Evolutionary conservation across 1,139 yeast species (phyloP).

Genomic region (Suhomyces panamericanus): DNA sequence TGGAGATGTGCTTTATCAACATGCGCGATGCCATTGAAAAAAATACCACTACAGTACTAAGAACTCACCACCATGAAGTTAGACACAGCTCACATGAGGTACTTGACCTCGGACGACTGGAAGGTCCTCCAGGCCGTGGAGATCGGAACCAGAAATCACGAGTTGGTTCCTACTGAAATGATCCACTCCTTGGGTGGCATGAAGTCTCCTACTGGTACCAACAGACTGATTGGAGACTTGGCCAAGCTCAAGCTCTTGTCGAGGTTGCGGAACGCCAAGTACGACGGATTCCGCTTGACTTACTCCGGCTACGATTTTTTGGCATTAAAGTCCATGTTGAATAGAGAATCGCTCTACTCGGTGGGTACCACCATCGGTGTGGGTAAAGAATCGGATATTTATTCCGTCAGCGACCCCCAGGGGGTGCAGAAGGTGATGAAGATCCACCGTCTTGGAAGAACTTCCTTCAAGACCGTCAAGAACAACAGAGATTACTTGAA

Average conservation of each 20-base stretch:
- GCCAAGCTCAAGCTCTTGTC: conserved; percentile 83
- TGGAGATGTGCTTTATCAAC: background rate
- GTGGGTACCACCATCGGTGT: conserved; percentile 92
- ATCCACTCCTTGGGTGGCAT: conserved; percentile 80
- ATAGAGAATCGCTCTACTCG: conserved; percentile 70
- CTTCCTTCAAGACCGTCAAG: conserved; percentile 88
- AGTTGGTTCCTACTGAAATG: conserved; percentile 86
- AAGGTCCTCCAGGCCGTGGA: conserved; percentile 87
- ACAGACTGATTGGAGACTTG: conserved; percentile 75
- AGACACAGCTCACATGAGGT: conserved; percentile 91
- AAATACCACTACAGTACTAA: background rate
- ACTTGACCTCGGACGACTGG: conserved; percentile 86
- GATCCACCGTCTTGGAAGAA: conserved; percentile 90
- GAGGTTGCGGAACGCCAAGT: conserved; percentile 77
- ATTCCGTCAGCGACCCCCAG: conserved; percentile 70
- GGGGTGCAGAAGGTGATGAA: conserved; percentile 75
- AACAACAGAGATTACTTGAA: conserved; percentile 89
- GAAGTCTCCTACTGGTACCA: conserved; percentile 74
- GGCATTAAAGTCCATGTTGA: conserved; percentile 80
- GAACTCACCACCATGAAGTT: conserved; percentile 62
- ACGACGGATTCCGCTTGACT: conserved; percentile 90
- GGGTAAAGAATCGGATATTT: conserved; percentile 96
- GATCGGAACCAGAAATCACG: conserved; percentile 88
- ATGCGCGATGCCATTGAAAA: conserved; percentile 1
- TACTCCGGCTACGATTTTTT: conserved; percentile 89